phyloP scores from a whole-genome alignment of 2,329 filamentous ascomycete genomes.

The Coleophoma eucalyptorum region DNA sequence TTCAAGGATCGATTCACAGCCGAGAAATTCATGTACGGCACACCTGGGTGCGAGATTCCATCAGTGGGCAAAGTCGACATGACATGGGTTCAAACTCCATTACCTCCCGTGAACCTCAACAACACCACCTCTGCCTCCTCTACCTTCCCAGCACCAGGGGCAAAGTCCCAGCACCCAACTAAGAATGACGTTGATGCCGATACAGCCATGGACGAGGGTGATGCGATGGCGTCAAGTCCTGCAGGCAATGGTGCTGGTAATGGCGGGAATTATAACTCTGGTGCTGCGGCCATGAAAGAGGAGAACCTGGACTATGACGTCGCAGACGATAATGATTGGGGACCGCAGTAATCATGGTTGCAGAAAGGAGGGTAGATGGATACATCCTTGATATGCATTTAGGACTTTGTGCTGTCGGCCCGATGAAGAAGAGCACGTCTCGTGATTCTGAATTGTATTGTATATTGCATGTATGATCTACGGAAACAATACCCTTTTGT shows the following conservation, averaged over 20 bases:
- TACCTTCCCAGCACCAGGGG: too few relatives aligned
- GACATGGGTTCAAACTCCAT: constrained; percentile 48
- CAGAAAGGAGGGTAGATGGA: neutral
- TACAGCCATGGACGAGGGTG: constrained; percentile 22
- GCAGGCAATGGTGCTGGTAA: constrained; percentile 1
- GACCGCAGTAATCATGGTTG: constrained; percentile 4
- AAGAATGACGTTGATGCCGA: constrained; percentile 13
- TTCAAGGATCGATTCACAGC: constrained; percentile 69
- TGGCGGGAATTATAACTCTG: constrained; percentile 6
- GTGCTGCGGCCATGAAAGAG: constrained; percentile 3
- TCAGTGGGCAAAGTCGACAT: constrained; percentile 63
- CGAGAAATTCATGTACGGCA: constrained; percentile 62
- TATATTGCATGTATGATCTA: too few relatives aligned
- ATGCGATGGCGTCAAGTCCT: constrained; percentile 22
- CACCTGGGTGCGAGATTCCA: constrained; percentile 55
- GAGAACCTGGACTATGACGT: constrained; percentile 35
- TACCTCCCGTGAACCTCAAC: constrained; percentile 18
- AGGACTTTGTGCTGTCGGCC: neutral
- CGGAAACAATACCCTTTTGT: too few relatives aligned
- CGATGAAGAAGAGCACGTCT: neutral
- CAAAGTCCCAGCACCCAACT: neutral
- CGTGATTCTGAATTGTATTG: neutral
- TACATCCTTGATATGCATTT: neutral
- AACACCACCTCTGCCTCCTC: neutral
- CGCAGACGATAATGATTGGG: constrained; percentile 35